A percentile compares a stretch with the other conserved stretches of the same genome.
These are phyloP conservation scores for Hymenoscyphus fraxineus DNA, from an alignment of 2,329 filamentous ascomycete species.

Conservation along the genomic window DNA sequence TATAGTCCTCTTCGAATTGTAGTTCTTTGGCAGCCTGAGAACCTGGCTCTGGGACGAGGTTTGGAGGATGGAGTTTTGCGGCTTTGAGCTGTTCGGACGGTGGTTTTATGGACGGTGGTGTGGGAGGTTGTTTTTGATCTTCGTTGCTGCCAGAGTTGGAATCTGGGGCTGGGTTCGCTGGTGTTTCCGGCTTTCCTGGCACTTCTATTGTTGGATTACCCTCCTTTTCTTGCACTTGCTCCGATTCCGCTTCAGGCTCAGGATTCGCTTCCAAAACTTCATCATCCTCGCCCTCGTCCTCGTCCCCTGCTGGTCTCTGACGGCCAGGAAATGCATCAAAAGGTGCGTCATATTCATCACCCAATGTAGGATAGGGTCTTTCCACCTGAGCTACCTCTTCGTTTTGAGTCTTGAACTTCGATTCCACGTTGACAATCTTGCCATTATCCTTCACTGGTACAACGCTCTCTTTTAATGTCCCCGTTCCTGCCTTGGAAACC, in stretches of 20 bases:
- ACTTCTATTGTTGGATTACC: not conserved
- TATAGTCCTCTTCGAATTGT: conserved; percentile 6
- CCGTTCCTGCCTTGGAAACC: not conserved
- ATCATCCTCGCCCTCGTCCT: not conserved
- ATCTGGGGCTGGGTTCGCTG: not conserved
- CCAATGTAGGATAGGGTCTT: conserved; percentile 9
- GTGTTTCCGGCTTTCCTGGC: not conserved
- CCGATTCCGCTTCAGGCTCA: conserved; percentile 1
- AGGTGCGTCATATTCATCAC: conserved; percentile 13
- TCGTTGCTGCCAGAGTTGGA: not conserved
- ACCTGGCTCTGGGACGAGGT: no score
- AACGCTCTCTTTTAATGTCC: not conserved
- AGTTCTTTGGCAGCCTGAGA: not conserved
- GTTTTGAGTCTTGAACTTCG: conserved; percentile 1
- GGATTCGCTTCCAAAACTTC: not conserved
- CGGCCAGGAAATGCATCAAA: conserved; percentile 14
- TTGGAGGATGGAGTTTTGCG: not conserved
- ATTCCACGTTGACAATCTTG: not conserved
- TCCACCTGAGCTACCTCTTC: conserved; percentile 7
- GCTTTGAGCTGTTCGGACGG: not conserved
- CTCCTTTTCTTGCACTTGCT: not conserved
- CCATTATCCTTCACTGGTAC: not conserved
- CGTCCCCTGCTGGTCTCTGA: not conserved
- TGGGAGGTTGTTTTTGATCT: conserved; percentile 1
- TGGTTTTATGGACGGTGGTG: not conserved